A percentile compares a stretch with the other conserved stretches of the same genome.
Evolutionary conservation across 352 stramenopile species (phyloP).

Genomic region (Pythium periplocum): DNA sequence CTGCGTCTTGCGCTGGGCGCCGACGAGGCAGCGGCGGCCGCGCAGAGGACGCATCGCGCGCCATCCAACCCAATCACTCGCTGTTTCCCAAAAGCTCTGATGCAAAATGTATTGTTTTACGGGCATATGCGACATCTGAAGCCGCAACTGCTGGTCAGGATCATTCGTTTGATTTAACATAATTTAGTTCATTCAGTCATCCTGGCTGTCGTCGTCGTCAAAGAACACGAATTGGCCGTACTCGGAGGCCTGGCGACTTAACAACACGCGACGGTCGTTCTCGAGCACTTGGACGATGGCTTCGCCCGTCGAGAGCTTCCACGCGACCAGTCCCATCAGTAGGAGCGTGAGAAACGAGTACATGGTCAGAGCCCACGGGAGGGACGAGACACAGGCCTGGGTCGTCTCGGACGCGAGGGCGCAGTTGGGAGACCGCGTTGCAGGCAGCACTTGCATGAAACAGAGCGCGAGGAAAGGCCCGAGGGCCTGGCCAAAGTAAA

Average conservation of each 20-base stretch:
- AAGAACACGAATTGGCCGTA: slow-evolving; percentile 76
- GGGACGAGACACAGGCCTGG: slow-evolving; percentile 35
- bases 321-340: slow-evolving; percentile 28
- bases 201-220: slow-evolving; percentile 48
- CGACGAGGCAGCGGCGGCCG: not conserved
- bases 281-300: slow-evolving; percentile 28
- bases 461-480: slow-evolving; percentile 50
- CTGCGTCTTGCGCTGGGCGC: not conserved
- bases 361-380: slow-evolving; percentile 58
- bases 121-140: too few species aligned
- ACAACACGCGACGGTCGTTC: slow-evolving; percentile 32
- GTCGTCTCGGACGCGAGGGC: slow-evolving; percentile 13
- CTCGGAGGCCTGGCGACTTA: slow-evolving; percentile 56
- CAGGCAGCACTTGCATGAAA: slow-evolving; percentile 43
- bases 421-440: slow-evolving; percentile 37
- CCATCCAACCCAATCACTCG: too few species aligned
- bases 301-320: slow-evolving; percentile 27
- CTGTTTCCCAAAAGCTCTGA: not conserved
- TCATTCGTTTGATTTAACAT: too few species aligned
- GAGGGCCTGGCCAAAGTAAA: slow-evolving; percentile 63
- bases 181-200: slow-evolving; percentile 5
- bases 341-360: slow-evolving; percentile 36
- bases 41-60: not conserved
- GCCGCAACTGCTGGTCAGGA: too few species aligned
- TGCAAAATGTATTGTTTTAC: not conserved